These are phyloP conservation scores for Eucalyptus albens DNA, from an alignment of 345 rosid genomes.

Conservation along the genomic window DNA sequence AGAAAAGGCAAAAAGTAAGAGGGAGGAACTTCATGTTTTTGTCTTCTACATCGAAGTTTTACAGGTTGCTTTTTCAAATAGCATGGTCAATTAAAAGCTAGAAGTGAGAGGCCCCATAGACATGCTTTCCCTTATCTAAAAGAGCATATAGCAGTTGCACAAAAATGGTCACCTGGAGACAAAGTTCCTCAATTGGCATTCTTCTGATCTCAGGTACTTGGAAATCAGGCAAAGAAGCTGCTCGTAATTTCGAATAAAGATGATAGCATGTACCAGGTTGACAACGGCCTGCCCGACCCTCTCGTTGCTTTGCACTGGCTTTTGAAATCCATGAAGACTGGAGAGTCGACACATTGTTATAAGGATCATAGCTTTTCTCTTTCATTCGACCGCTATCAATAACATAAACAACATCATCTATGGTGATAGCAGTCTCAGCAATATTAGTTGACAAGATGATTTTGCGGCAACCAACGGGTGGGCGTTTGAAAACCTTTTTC, in stretches of 20 bases:
- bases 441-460: conserved; percentile 85
- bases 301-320: conserved; percentile 93
- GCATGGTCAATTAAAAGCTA: background rate
- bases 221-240: conserved; percentile 70
- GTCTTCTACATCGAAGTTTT: background rate
- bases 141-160: background rate
- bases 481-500: conserved; percentile 65
- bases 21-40: background rate
- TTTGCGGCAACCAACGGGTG: conserved; percentile 80
- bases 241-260: conserved; percentile 72
- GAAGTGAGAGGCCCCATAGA: background rate
- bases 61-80: background rate
- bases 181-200: conserved; percentile 89
- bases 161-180: conserved; percentile 57
- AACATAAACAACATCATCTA: conserved; percentile 95
- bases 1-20: background rate
- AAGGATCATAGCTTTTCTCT: conserved; percentile 93
- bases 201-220: conserved; percentile 90
- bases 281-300: conserved; percentile 96
- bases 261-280: conserved; percentile 93
- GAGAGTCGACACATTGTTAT: conserved; percentile 79
- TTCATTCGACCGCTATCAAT: conserved; percentile 96
- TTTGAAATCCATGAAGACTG: conserved; percentile 89
- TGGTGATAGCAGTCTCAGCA: conserved; percentile 86
- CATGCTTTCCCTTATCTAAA: background rate